Percentiles rank a stretch among this genome's conserved stretches.
phyloP scores from a whole-genome alignment of 148 eudicot species.

The Silene latifolia region DNA sequence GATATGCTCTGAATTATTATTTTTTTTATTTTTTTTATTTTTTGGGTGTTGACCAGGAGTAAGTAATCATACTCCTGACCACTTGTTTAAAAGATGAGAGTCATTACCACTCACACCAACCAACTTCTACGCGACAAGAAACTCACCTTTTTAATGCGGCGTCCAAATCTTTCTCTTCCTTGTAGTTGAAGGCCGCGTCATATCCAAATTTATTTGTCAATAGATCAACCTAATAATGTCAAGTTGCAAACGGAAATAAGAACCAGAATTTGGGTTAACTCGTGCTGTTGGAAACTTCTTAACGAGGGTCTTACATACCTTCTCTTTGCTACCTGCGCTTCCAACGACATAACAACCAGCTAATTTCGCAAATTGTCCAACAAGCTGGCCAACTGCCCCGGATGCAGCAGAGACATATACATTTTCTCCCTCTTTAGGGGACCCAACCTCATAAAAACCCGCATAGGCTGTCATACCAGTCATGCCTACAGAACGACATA shows the following conservation, averaged over 20 bases:
- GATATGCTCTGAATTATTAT: no score
- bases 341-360: slow-evolving; percentile 56
- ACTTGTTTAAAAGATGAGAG: no score
- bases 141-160: slow-evolving; percentile 63
- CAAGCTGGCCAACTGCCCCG: slow-evolving; percentile 60
- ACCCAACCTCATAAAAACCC: slow-evolving; percentile 42
- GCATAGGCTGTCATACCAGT: slow-evolving; percentile 52
- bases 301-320: slow-evolving; percentile 28
- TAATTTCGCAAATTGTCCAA: slow-evolving; percentile 55
- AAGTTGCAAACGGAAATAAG: no score
- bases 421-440: slow-evolving; percentile 47
- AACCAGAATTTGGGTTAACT: no score
- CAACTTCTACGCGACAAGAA: no score
- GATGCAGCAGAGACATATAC: slow-evolving; percentile 54
- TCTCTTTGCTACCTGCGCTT: slow-evolving; percentile 51
- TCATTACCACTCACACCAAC: no score
- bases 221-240: slow-evolving; percentile 57
- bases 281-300: no score
- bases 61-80: no score
- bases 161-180: slow-evolving; percentile 71
- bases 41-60: no score
- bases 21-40: no score
- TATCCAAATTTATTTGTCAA: slow-evolving; percentile 70
- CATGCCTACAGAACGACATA: no score
- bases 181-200: slow-evolving; percentile 88